These are phyloP conservation scores for Metschnikowia similis DNA, from an alignment of 805 yeast species.

Conservation along the genomic window DNA sequence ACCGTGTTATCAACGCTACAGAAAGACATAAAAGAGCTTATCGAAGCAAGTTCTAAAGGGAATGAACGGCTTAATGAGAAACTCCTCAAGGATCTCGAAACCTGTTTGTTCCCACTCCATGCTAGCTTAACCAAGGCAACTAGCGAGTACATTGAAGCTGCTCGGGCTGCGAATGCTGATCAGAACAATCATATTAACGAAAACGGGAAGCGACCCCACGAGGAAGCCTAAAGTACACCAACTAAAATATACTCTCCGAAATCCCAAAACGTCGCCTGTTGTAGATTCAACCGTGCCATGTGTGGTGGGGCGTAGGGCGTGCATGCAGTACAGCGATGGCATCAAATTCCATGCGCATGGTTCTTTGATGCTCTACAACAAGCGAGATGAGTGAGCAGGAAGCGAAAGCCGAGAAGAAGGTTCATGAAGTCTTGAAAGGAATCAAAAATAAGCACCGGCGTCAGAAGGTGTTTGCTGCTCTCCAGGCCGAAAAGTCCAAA, in stretches of 20 bases:
- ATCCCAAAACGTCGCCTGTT: not conserved
- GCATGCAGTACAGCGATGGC: slow-evolving; percentile 12
- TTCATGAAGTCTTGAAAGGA: slow-evolving; percentile 22
- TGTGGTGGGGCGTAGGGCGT: not conserved
- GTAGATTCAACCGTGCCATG: not conserved
- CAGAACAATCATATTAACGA: slow-evolving; percentile 24
- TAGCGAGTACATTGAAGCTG: slow-evolving; percentile 32
- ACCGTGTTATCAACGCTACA: slow-evolving; percentile 25
- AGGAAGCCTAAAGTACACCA: not conserved
- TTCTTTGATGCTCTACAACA: not conserved
- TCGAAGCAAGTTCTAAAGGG: slow-evolving; percentile 16
- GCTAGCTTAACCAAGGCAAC: slow-evolving; percentile 32
- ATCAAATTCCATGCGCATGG: slow-evolving; percentile 6
- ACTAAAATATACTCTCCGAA: not conserved
- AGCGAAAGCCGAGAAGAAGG: slow-evolving; percentile 5
- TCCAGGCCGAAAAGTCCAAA: slow-evolving; percentile 72
- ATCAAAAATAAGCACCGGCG: slow-evolving; percentile 78
- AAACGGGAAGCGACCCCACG: slow-evolving; percentile 32
- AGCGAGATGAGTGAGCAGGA: slow-evolving; percentile 6
- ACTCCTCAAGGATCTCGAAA: slow-evolving; percentile 28
- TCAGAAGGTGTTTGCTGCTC: slow-evolving; percentile 68
- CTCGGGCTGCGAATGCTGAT: slow-evolving; percentile 16
- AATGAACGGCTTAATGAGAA: slow-evolving; percentile 33
- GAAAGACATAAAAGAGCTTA: slow-evolving; percentile 16
- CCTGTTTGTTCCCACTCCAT: slow-evolving; percentile 30